Evolutionary conservation across 2,329 filamentous ascomycete genomes (phyloP).

Genomic region (Cercospora janseana): DNA sequence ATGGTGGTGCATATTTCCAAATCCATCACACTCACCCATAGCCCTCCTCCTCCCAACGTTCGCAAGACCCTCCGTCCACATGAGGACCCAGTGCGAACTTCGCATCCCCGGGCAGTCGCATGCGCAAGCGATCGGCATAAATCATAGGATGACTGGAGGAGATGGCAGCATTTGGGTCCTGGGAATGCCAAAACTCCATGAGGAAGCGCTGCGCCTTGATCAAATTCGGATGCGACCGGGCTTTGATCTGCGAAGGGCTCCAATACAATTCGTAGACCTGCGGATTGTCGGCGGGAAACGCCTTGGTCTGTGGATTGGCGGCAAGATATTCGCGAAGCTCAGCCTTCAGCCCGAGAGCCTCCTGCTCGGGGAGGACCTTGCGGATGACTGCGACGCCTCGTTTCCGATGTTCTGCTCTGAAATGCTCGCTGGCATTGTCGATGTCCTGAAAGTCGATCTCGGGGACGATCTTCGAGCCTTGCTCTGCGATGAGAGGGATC

Average conservation of each 20-base stretch:
- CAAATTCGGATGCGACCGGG: constrained; percentile 48
- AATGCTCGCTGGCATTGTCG: constrained; percentile 51
- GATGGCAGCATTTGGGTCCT: constrained; percentile 44
- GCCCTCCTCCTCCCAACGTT: constrained; percentile 58
- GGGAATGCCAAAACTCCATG: constrained; percentile 51
- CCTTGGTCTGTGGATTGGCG: constrained; percentile 48
- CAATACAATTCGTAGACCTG: constrained; percentile 55
- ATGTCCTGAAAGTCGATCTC: constrained; percentile 51
- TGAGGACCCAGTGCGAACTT: constrained; percentile 58
- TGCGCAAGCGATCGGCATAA: constrained; percentile 51
- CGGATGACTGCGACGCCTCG: constrained; percentile 53
- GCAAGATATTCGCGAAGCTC: constrained; percentile 47
- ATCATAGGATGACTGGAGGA: constrained; percentile 48
- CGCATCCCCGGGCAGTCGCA: constrained; percentile 56
- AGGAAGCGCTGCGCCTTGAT: constrained; percentile 49
- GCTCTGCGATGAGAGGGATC: constrained; percentile 45
- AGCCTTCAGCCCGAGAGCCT: constrained; percentile 47
- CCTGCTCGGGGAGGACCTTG: constrained; percentile 45
- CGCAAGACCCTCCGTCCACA: constrained; percentile 52
- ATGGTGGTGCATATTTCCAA: background rate
- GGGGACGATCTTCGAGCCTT: constrained; percentile 46
- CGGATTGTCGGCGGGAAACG: constrained; percentile 49
- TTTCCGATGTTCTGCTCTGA: constrained; percentile 58
- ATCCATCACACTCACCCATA: constrained; percentile 44
- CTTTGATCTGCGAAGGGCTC: constrained; percentile 48